Base-by-base conservation (phyloP, 2,329 filamentous ascomycete species). In the Epichloe gansuensis region DNA sequence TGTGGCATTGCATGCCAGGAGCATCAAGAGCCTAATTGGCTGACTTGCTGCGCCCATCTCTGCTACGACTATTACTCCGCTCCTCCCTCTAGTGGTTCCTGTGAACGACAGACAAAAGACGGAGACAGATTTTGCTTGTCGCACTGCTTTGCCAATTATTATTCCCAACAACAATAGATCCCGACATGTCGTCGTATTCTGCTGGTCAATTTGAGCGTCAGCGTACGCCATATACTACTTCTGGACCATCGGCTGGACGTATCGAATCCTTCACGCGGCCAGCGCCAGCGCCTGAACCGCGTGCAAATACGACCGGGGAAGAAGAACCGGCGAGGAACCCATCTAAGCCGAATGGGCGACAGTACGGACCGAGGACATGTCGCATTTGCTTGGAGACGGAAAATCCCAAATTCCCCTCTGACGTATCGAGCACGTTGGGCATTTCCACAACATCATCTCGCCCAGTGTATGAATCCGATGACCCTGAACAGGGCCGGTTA, bases 311-410 rank as follows among this genome's bases (percentile, higher is more conserved):
- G 7, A n/a, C 47, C 28, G 34, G 48, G 39, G 46, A 54, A 38
- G 48, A 52, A 17, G 46, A 51, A 9, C 48, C 21, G 9, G 37
- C 59, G 25, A 52, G 53, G n/a, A 51, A 59, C 35, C 55, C 44
- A 55, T 34, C 54, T 44, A 50, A 46, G 6, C 51, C 57, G 38
- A 54, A 53, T 13, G 52, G 52, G 6, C 58, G 64, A 48, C 78
- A 80, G 56, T 91, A 88, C 66, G 78, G 80, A 39, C 77, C 86
- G 28, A 78, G 89, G 58, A 86, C 82, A 56, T 97, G 91, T 69
- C 85, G 91, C 54, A 96, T 97, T 58, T 97, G 91, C 65, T 75
- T 95, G 42, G 91, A 96, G 46, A 73, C 72, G 2, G 76, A 78
- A 55, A 63, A 76, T 15, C 75, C 78, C 4, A 75, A 70, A 39